Percentiles rank a stretch among this genome's conserved stretches.
Conservation (phyloP, 768 basidiomycete genomes). For the Wakefieldia striispora region DNA sequence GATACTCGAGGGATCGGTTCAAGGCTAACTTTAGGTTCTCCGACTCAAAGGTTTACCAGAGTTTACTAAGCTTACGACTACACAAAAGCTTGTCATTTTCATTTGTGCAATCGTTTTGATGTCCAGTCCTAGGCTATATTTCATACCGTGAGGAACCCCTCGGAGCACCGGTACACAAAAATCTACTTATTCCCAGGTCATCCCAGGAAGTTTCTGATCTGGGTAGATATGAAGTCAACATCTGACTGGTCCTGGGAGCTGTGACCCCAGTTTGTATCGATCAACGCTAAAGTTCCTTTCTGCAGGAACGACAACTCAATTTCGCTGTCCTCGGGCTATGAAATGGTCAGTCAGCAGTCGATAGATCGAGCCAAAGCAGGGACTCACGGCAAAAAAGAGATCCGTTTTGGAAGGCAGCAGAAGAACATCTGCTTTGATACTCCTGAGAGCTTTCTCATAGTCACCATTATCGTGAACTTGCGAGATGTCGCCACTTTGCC, state of each 20-base stretch:
- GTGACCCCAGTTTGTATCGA: conserved; percentile 36
- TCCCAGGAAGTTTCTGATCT: conserved; percentile 14
- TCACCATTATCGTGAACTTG: conserved; percentile 43
- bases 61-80: too few relatives aligned
- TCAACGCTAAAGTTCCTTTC: conserved; percentile 41
- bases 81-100: too few relatives aligned
- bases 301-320: conserved; percentile 41
- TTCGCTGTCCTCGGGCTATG: conserved; percentile 52
- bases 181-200: neutral
- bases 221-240: conserved; percentile 5
- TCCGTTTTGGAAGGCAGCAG: conserved; percentile 60
- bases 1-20: too few relatives aligned
- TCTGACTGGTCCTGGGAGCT: conserved; percentile 7
- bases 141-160: neutral
- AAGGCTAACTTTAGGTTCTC: too few relatives aligned
- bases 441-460: conserved; percentile 37
- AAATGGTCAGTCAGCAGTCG: neutral
- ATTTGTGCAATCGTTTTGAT: neutral
- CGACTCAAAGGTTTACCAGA: too few relatives aligned
- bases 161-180: neutral
- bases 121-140: too few relatives aligned
- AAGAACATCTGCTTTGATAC: conserved; percentile 49
- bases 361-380: neutral
- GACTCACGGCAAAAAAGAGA: conserved; percentile 49
- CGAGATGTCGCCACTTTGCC: conserved; percentile 50